phyloP scores from a whole-genome alignment of 2,329 filamentous ascomycete genomes.

The Fusarium sp. region DNA sequence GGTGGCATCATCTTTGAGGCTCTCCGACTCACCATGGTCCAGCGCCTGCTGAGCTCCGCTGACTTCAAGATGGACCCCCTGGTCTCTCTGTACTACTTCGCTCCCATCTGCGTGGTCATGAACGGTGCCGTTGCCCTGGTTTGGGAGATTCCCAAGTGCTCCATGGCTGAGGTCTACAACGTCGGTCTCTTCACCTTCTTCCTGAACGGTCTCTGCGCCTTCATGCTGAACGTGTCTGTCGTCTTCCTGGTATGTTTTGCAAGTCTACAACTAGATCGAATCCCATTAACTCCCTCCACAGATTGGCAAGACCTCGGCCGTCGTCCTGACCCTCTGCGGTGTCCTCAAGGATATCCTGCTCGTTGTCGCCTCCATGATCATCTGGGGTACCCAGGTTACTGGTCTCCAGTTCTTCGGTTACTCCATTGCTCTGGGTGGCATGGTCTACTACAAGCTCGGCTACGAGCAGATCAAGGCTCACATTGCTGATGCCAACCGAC shows the following conservation, averaged over 20 bases:
- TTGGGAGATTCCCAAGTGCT: slow-evolving; percentile 78
- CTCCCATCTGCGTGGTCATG: slow-evolving; percentile 85
- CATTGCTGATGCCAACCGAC: slow-evolving; percentile 75
- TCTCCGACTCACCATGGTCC: slow-evolving; percentile 84
- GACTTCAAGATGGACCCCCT: slow-evolving; percentile 95
- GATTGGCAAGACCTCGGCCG: slow-evolving; percentile 90
- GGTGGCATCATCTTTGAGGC: slow-evolving; percentile 85
- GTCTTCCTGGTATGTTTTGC: slow-evolving; percentile 79
- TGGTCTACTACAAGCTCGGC: slow-evolving; percentile 87
- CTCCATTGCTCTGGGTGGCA: slow-evolving; percentile 80
- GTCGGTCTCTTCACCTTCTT: slow-evolving; percentile 80
- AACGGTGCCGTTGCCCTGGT: slow-evolving; percentile 80
- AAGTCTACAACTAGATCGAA: not conserved
- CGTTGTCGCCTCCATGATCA: slow-evolving; percentile 81
- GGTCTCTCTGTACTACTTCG: slow-evolving; percentile 91
- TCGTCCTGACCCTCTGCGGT: slow-evolving; percentile 87
- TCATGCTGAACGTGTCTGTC: slow-evolving; percentile 85
- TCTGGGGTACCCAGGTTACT: slow-evolving; percentile 82
- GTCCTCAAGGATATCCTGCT: slow-evolving; percentile 91
- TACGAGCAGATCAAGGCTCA: slow-evolving; percentile 87
- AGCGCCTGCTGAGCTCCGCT: slow-evolving; percentile 81
- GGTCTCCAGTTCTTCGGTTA: slow-evolving; percentile 86
- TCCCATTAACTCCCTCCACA: slow-evolving; percentile 54
- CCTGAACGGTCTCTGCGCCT: slow-evolving; percentile 81
- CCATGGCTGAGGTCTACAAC: slow-evolving; percentile 76